Evolutionary conservation across 2,329 filamentous ascomycete species (phyloP), one percentile per base, ranked within the genome.

Genomic region (Hypoxylon sp.): DNA sequence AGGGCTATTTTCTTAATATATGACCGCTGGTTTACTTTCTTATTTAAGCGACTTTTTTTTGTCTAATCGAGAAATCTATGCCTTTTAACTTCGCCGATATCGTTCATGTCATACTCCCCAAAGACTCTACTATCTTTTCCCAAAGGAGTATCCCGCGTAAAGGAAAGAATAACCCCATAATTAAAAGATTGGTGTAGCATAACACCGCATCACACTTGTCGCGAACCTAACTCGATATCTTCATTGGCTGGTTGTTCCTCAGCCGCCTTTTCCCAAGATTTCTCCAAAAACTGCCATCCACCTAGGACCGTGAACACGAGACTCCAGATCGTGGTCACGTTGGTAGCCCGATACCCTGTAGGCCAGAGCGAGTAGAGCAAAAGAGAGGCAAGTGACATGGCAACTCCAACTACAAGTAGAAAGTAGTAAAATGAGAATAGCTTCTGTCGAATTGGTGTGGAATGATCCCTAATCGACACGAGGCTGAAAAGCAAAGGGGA

Each of bases 281-380:
- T 65, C 59, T 70, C 67, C 14, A 67, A 5, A 26, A 51, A 70
- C 50, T 64, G 64, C 67, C 67, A 70, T 19, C 67, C 33, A 14
- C 67, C 67, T 1, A 70, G 60, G 13, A 67, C 60, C 1, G 51
- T 37, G 22, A 70, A 64, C 60, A 64, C 54, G 24, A 67, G 22
- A 13, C 63, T 67, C 11, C 42, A 56, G 13, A 70, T 59, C 0
- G 46, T 64, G 26, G 57, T 46, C 10, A 58, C 5, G 8, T 70
- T 62, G n/a, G 35, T 62, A 13, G 62, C 33, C 2, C 63, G 47
- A 17, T 70, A 70, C 1, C 52, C 64, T 3, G 52, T 37, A 2
- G 67, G 67, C 63, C 56, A 67, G 3, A 62, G n/a, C 6, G 59
- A 61, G 19, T 67, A 67, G 5, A 70, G 47, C 19, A 70, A 22